Conservation (phyloP, 805 yeast genomes). For the Groenewaldozyma tartarivorans region DNA sequence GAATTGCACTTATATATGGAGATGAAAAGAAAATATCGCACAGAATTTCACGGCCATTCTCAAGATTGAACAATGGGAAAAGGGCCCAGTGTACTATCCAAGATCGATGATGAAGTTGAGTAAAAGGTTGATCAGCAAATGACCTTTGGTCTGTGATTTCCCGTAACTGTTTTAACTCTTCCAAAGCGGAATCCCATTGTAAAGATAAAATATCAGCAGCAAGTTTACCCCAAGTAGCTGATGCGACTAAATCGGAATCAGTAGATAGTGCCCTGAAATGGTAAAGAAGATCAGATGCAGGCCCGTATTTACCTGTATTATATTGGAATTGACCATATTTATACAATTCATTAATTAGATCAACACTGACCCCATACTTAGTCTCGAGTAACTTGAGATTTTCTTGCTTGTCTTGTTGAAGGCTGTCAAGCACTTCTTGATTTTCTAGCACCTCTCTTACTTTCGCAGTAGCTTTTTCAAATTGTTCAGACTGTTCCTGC, state of each 20-base stretch:
- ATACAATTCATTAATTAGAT: conserved; percentile 41
- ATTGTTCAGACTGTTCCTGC: conserved; percentile 29
- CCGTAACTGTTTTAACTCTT: conserved; percentile 45
- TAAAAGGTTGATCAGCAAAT: conserved; percentile 40
- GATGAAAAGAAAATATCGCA: conserved; percentile 50
- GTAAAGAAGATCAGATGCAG: conserved; percentile 48
- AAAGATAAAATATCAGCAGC: conserved; percentile 48
- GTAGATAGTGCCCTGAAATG: conserved; percentile 49
- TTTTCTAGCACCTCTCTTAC: conserved; percentile 38
- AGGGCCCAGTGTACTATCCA: conserved; percentile 66
- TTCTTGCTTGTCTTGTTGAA: conserved; percentile 47
- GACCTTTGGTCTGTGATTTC: conserved; percentile 51
- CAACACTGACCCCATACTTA: conserved; percentile 34
- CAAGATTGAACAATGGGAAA: conserved; percentile 50
- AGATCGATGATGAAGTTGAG: conserved; percentile 52
- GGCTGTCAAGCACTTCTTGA: conserved; percentile 41
- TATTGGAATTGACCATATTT: conserved; percentile 55
- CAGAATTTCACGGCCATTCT: conserved; percentile 43
- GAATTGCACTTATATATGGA: conserved; percentile 55
- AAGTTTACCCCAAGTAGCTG: conserved; percentile 63
- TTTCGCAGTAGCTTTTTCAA: conserved; percentile 35
- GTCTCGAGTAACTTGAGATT: conserved; percentile 39
- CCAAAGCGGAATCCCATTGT: conserved; percentile 44
- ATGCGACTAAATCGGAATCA: conserved; percentile 39
- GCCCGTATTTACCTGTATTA: conserved; percentile 52